Evolutionary conservation across 495 filamentous ascomycete species (phyloP), one percentile per base, ranked within the genome.

Genomic region (Neurospora tetrasperma): DNA sequence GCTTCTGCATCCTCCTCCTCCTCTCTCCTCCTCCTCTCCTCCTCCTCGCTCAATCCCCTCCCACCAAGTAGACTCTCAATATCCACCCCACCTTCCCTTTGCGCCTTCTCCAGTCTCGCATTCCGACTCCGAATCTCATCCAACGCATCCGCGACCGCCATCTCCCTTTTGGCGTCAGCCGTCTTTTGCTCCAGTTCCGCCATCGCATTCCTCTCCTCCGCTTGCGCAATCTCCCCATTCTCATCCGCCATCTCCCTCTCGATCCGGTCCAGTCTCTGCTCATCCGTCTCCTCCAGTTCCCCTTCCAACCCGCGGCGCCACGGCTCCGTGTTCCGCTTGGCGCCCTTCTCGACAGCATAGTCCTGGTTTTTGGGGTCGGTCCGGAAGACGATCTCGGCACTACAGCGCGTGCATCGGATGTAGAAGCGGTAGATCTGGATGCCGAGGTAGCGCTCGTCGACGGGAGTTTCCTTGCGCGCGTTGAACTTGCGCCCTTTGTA

Each of bases 401-500:
- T 88, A 81, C 96, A 99, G 66, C 94, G 84, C 73, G 96, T 98
- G 82, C 96, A 99, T 3, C 93, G 87, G 77, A 99, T 99, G 81
- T 95, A 97, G 86, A 98, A 97, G 1, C 95, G 89, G 85, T 90
- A 96, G 71, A 98, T 94, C 74, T 92, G 88, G 74, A 99, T 97
- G 71, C 85, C 85, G 73, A 95, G 89, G 84, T 99, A 99, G 75
- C 91, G 92, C 78, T 98, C 94, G 48, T 96, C 93, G 7, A 69
- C 91, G 4, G 78, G 93, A 9, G 91, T 97, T 78, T 98, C 93
- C 76, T 99, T 99, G 70, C 94, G 90, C 3, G 96, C 94, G 82
- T 98, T 99, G 87, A 97, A 98, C 78, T 98, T 98, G 69, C 94
- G 90, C 1, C 95, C 95, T 75, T 93, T 93, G 85, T 98, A 97